Base-by-base conservation (phyloP, 1,139 yeast species). In the Kluyveromyces sp. region DNA sequence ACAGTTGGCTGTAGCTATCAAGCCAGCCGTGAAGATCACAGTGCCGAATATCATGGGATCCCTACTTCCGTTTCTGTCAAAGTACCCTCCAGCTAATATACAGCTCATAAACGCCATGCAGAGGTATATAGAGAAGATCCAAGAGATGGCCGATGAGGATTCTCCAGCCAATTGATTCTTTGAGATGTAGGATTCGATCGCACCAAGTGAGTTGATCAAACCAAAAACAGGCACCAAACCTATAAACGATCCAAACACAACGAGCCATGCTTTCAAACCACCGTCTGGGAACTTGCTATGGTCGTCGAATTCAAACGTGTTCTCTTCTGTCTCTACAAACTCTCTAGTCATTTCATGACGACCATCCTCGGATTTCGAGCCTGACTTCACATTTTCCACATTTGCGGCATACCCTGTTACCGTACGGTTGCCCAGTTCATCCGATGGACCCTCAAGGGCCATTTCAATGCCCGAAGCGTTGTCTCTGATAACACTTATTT, bases 61-160 rank as follows among this genome's bases (percentile, higher is more conserved):
- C 12, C 64, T 58, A 8, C 77, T 65, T 2, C 82, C 82, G 40
- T 68, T 61, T 46, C 71, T 61, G 51, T 77, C 82, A 50, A 77
- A 77, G 41, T 63, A 58, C 3, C 67, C 64, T 0, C 92, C 89
- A 31, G 81, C 73, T 29, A 80, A 60, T 22, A 81, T 74, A 3
- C 78, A 75, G 11, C 80, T 75, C 41, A 78, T 67, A 56, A 77
- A 79, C 53, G 78, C 68, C 20, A 80, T 66, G 16, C 80, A 78
- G 31, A 80, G 56, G 54, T 74, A 80, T 15, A 82, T 64, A 3
- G 88, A 78, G 56, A 83, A 81, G 43, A 83, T 77, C 92, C 89
- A 83, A 4, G 87, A 78, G 0, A 78, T 71, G 6, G 72, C 69
- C 1, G 82, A 70, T 3, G 78, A 66, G 3, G 74, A 65, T 1